Conservation (phyloP, 805 yeast species). For the Yarrowia divulgata region DNA sequence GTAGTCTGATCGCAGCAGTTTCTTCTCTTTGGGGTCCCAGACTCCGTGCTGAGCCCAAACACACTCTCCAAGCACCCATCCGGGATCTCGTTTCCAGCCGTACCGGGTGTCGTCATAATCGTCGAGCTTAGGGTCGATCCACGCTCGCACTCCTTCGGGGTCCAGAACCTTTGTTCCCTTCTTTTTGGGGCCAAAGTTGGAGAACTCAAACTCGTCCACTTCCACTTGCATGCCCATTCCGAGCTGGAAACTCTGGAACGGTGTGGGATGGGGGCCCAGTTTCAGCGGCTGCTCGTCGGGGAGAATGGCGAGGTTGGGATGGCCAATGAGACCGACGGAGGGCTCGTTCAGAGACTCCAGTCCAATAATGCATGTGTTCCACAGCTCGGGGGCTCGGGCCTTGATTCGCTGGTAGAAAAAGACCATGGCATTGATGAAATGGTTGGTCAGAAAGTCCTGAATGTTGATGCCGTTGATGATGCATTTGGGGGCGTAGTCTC, state of each 20-base stretch:
- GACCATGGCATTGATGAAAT: conserved; percentile 62
- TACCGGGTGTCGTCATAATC: conserved; percentile 63
- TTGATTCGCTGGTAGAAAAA: conserved; percentile 57
- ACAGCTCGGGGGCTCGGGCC: conserved; percentile 52
- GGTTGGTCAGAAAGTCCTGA: conserved; percentile 75
- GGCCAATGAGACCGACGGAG: conserved; percentile 74
- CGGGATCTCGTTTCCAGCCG: conserved; percentile 67
- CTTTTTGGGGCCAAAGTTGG: conserved; percentile 79
- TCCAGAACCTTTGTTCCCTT: conserved; percentile 63
- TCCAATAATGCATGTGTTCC: conserved; percentile 62
- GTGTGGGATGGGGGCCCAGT: conserved; percentile 84
- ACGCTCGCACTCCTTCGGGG: conserved; percentile 70
- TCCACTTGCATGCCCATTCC: conserved; percentile 79
- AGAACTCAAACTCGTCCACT: conserved; percentile 73
- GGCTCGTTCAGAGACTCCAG: conserved; percentile 89
- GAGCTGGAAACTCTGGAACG: conserved; percentile 70
- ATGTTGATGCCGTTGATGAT: conserved; percentile 73
- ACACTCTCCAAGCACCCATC: conserved; percentile 78
- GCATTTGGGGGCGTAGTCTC: conserved; percentile 76
- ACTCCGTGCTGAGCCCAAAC: conserved; percentile 79
- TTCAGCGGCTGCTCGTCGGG: conserved; percentile 70
- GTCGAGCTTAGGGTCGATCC: conserved; percentile 62
- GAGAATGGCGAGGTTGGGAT: conserved; percentile 58
- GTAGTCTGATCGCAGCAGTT: conserved; percentile 58
- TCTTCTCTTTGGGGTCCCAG: conserved; percentile 56